Conservation (phyloP, 257 asterid genomes). For the Solanum gandarillasii region DNA sequence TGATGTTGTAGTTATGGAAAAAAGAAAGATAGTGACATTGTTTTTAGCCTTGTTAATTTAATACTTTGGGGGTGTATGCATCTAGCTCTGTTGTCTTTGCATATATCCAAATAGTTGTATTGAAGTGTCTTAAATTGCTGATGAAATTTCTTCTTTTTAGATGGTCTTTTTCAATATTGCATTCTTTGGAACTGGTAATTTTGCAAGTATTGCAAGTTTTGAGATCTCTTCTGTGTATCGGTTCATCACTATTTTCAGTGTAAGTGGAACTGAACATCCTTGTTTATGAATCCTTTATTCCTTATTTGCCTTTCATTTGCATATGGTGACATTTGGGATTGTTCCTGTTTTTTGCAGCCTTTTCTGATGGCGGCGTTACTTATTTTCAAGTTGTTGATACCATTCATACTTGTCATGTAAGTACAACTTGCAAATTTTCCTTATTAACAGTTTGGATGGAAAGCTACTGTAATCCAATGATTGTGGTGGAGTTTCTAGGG, state of each 20-base stretch:
- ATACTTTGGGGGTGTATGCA: background rate
- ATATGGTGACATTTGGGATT: background rate
- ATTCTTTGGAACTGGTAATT: constrained; percentile 97
- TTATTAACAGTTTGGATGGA: background rate
- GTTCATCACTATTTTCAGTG: constrained; percentile 91
- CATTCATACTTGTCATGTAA: constrained; percentile 84
- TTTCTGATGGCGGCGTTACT: constrained; percentile 96
- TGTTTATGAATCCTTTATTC: background rate
- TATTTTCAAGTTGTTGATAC: constrained; percentile 72
- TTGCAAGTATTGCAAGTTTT: constrained; percentile 94
- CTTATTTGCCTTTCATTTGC: background rate
- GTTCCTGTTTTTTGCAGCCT: constrained; percentile 56
- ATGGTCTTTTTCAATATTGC: constrained; percentile 95
- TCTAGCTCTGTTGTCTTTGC: background rate
- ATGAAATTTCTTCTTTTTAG: constrained; percentile 21
- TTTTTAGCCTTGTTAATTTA: background rate
- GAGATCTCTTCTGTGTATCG: constrained; percentile 96
- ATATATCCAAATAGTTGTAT: background rate
- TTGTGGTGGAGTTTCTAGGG: background rate
- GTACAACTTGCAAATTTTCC: constrained; percentile 12
- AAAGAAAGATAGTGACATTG: background rate
- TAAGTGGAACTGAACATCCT: constrained; percentile 29
- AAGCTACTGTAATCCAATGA: background rate
- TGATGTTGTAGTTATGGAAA: background rate
- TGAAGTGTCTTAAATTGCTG: background rate